Base-by-base conservation (phyloP, 257 asterid species). In the Nicotiana benthamiana region DNA sequence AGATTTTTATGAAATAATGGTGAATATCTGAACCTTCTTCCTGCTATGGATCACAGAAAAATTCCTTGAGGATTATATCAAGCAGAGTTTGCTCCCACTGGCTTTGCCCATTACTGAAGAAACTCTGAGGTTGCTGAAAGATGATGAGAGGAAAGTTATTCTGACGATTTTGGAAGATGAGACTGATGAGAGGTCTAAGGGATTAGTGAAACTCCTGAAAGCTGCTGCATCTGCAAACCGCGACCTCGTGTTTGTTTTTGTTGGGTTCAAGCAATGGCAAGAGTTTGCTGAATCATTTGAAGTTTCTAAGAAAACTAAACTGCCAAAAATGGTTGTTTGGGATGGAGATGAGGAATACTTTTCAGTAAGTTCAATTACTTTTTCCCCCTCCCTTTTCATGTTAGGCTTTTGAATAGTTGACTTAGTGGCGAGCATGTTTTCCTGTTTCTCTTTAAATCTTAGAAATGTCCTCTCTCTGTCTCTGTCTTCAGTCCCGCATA, bases 151-250 rank as follows among this genome's bases (percentile, higher is more conserved):
- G 83, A 93, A 91, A 85, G 67, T 93, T 83, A 86, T 89, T 17
- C 70, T 93, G 59, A 89, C 97, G 60, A 87, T 95, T 80, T 53
- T 90, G 82, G 85, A 84, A 79, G 97, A 95, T 85, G 98, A 90
- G 83, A 79, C 81, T 22, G 91, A 88, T 54, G 97, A 90, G 77
- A 90, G 86, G 83, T 84, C 94, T 34, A 81, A 82, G 86, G 87
- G 75, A 72, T 56, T 93, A 53, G 15, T 91, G 82, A 85, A 90
- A 77, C 91, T 87, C 32, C 80, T 95, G 43, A 95, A 93, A 86
- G 85, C 97, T 68, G 98, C 97, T 83, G 99, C 99, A 79, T 87
- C 98, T 83, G 98, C 97, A 80, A 95, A 95, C 79, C 97, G 94
- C 24, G 97, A 93, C 85, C 85, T 95, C 61, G 62, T 92, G 80